Conservation (phyloP, 2,329 filamentous ascomycete species). For the Clonostachys solani region DNA sequence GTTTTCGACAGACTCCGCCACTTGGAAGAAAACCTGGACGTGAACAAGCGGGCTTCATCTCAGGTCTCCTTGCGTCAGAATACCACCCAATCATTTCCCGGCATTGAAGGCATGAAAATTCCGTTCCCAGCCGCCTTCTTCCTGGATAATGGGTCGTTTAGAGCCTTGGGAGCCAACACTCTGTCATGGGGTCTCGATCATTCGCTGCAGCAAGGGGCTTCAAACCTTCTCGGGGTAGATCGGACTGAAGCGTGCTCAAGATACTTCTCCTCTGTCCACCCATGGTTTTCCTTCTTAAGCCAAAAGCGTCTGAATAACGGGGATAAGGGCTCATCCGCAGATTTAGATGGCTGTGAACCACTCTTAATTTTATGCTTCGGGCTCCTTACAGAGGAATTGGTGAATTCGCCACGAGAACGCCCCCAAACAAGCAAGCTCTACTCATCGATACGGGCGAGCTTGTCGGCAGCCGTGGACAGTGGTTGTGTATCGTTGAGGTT, state of each 20-base stretch:
- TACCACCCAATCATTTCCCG: neutral
- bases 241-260: neutral
- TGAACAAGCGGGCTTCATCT: neutral
- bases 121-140: conserved; percentile 7
- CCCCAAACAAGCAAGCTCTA: neutral
- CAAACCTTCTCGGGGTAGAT: neutral
- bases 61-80: neutral
- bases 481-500: conserved; percentile 8
- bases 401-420: neutral
- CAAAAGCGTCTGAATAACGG: conserved; percentile 7
- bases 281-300: conserved; percentile 10
- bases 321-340: neutral
- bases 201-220: neutral
- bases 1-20: neutral
- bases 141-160: conserved; percentile 6
- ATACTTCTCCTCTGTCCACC: conserved; percentile 8
- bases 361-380: conserved; percentile 11
- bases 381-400: conserved; percentile 2
- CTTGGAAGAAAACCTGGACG: neutral
- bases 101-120: neutral
- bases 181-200: neutral
- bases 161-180: conserved; percentile 1
- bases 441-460: conserved; percentile 4
- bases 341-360: neutral
- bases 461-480: conserved; percentile 4